Evolutionary conservation across 2,329 filamentous ascomycete genomes (phyloP).

Genomic region (Xylariales sp.): DNA sequence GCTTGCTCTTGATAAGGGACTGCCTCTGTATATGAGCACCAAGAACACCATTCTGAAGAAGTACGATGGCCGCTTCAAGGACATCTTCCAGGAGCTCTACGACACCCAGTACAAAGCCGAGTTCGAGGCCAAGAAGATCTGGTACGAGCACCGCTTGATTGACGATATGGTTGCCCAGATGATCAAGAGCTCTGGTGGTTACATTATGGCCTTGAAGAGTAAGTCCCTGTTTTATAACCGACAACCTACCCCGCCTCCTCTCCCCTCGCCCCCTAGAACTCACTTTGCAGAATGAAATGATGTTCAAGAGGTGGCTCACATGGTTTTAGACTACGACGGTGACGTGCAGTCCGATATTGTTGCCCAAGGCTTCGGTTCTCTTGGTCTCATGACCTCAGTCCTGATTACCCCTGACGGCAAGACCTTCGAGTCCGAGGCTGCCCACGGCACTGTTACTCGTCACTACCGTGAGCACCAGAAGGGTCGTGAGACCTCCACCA

Average conservation of each 20-base stretch:
- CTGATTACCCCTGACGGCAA: slow-evolving; percentile 95
- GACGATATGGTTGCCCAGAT: slow-evolving; percentile 99
- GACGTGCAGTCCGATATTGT: slow-evolving; percentile 99
- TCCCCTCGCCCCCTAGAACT: too few relatives aligned
- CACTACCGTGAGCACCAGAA: slow-evolving; percentile 99
- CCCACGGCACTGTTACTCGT: slow-evolving; percentile 95
- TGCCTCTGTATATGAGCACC: slow-evolving; percentile 99
- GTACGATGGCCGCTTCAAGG: slow-evolving; percentile 98
- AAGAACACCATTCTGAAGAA: slow-evolving; percentile 99
- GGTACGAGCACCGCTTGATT: slow-evolving; percentile 99
- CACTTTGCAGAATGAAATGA: too few relatives aligned
- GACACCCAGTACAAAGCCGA: slow-evolving; percentile 80
- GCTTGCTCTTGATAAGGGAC: slow-evolving; percentile 78
- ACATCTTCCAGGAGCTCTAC: slow-evolving; percentile 98
- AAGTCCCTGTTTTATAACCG: too few relatives aligned
- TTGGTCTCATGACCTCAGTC: slow-evolving; percentile 97
- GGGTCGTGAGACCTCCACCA: slow-evolving; percentile 93
- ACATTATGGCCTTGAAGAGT: slow-evolving; percentile 99
- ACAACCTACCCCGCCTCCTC: too few relatives aligned
- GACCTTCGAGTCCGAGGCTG: slow-evolving; percentile 96
- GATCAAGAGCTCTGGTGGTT: slow-evolving; percentile 97
- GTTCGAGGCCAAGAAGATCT: slow-evolving; percentile 89
- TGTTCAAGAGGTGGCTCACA: too few relatives aligned
- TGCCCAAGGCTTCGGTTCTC: slow-evolving; percentile 94
- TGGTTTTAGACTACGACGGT: slow-evolving; percentile 93